Evolutionary conservation across 2,329 filamentous ascomycete genomes (phyloP).

Genomic region (Penicillium sp.): DNA sequence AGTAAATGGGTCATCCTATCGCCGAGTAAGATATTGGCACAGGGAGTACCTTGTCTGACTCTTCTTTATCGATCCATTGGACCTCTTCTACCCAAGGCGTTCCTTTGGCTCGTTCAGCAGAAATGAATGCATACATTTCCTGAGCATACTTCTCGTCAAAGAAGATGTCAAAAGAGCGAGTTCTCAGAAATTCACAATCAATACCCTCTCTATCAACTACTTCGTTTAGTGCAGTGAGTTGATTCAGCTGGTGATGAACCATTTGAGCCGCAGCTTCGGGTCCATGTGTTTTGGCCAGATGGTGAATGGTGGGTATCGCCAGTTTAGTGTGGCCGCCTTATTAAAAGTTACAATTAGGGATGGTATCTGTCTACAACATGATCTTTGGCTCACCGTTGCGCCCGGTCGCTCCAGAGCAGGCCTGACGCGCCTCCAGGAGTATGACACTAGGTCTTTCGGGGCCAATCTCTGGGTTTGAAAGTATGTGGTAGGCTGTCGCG

Average conservation of each 20-base stretch:
- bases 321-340: neutral
- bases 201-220: slow-evolving; percentile 42
- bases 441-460: slow-evolving; percentile 18
- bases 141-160: slow-evolving; percentile 29
- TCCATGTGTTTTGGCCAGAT: slow-evolving; percentile 34
- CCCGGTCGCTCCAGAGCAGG: slow-evolving; percentile 44
- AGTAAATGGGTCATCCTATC: neutral
- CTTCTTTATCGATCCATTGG: neutral
- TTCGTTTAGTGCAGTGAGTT: slow-evolving; percentile 40
- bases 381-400: slow-evolving; percentile 35
- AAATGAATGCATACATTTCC: neutral
- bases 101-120: neutral
- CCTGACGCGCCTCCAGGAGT: slow-evolving; percentile 40
- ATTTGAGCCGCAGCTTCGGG: slow-evolving; percentile 37
- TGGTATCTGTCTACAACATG: neutral
- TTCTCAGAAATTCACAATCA: slow-evolving; percentile 44
- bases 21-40: neutral
- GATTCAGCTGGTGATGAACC: slow-evolving; percentile 40
- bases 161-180: slow-evolving; percentile 41
- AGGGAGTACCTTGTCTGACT: neutral
- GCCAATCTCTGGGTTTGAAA: neutral
- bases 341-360: neutral
- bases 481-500: neutral
- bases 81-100: neutral
- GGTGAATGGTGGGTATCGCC: slow-evolving; percentile 23